Conservation (phyloP, 1,139 yeast genomes). For the Tardiomyces digboiensis region DNA sequence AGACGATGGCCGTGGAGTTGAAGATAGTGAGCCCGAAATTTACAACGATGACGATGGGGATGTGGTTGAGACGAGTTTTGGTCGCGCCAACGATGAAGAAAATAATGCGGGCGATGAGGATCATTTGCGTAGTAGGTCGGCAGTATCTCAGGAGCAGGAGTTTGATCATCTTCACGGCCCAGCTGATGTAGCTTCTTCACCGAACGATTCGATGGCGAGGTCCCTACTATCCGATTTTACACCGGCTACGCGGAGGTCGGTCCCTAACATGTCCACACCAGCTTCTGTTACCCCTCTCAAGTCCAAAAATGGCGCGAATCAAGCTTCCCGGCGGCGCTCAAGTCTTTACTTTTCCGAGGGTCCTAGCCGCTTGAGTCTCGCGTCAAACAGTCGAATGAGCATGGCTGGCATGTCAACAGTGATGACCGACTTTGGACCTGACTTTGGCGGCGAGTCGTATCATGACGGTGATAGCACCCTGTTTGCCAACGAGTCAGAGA, state of each 20-base stretch:
- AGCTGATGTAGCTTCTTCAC: no score
- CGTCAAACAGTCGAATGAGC: background rate
- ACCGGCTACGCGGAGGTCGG: background rate
- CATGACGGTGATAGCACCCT: background rate
- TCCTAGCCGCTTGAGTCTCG: background rate
- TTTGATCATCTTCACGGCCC: no score
- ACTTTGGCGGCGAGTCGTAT: background rate
- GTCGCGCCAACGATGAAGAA: no score
- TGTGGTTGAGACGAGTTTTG: background rate
- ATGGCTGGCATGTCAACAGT: background rate
- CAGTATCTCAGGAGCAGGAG: no score
- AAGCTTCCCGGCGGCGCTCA: background rate
- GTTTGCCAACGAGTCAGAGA: conserved; percentile 1
- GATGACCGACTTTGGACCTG: background rate
- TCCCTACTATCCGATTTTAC: background rate
- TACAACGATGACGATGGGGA: background rate
- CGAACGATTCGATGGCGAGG: background rate
- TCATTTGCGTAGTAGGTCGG: no score
- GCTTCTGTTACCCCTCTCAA: background rate
- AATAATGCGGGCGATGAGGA: background rate
- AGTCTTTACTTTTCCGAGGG: background rate
- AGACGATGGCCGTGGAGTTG: background rate
- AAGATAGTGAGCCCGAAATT: background rate
- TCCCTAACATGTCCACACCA: background rate
- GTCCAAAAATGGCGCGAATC: background rate